Base-by-base conservation (phyloP, 495 filamentous ascomycete species). In the Pseudotulostoma volvatum region DNA sequence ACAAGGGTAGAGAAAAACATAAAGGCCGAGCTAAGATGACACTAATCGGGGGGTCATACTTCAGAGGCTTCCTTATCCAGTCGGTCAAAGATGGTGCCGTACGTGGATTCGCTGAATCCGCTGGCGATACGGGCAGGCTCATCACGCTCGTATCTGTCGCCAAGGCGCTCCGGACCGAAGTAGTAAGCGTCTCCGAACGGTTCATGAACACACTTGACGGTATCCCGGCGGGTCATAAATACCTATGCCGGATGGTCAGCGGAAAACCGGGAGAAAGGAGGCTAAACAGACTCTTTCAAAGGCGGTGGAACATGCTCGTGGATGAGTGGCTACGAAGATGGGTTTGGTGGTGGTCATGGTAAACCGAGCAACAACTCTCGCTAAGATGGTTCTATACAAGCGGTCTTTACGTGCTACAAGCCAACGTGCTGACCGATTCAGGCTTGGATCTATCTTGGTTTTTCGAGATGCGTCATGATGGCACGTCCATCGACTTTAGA, bases 131-230 rank as follows among this genome's bases (percentile, higher is more conserved):
- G 70, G 14, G 61, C 73, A 42, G 73, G 59, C 51, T 78, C 74
- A 50, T 95, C 81, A 18, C 79, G 51, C 39, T 73, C 76, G 45
- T 79, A 97, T 47, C 88, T 67, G 30, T 68, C 57, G 47, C 77
- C 77, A 40, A 95, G 68, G 32, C 85, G 66, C 59, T 97, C 90
- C 0, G 86, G 84, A 17, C 88, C 87, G 49, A 77, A 95, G 60
- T 97, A 95, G 59, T 84, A 97, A 40, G 86, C 82, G 54, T 97
- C 90, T 11, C 90, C 90, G 48, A 95, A 95, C 1, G 90, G 90
- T 56, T 97, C 90, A 54, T 97, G 90, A 46, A 88, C 59, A 55
- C 84, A 93, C 44, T 73, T 63, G 19, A 97, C 70, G 17, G 67
- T 78, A 44, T 88, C 79, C 18, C 67, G 64, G 42, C 81, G 76